Conservation (phyloP, 352 stramenopile species). For the Phytopythium litorale region DNA sequence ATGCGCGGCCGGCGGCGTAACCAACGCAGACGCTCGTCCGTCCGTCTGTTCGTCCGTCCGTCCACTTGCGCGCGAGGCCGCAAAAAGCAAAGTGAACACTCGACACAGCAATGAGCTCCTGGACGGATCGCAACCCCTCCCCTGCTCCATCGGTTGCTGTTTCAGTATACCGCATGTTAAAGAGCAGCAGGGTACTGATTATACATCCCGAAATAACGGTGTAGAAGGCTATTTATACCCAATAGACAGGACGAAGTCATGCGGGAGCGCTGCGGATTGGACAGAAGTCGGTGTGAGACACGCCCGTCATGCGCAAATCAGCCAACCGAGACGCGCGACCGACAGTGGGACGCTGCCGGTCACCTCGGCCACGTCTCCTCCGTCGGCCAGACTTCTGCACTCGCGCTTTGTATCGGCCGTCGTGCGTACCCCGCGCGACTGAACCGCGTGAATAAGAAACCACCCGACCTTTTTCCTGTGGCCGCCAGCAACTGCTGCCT, state of each 20-base stretch:
- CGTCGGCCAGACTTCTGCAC: background rate
- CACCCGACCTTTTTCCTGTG: too few relatives aligned
- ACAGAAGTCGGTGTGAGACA: background rate
- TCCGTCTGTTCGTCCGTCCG: background rate
- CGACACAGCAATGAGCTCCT: background rate
- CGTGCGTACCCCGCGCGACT: background rate
- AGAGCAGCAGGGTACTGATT: background rate
- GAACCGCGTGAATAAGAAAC: background rate
- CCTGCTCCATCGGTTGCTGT: background rate
- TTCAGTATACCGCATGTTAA: background rate
- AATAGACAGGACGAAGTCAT: background rate
- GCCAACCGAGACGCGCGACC: background rate
- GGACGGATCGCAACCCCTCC: background rate
- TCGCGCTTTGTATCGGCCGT: background rate
- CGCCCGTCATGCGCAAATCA: background rate
- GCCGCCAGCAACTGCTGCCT: too few relatives aligned
- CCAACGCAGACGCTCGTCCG: background rate
- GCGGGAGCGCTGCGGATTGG: background rate
- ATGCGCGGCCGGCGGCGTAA: background rate
- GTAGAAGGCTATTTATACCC: background rate
- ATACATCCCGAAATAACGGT: background rate
- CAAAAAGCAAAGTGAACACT: constrained; percentile 1
- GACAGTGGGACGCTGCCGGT: background rate
- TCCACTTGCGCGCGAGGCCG: background rate
- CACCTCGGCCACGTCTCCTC: background rate